Percentiles rank a stretch among this genome's conserved stretches.
phyloP scores from a whole-genome alignment of 495 filamentous ascomycete genomes.

The Neurospora sp. region DNA sequence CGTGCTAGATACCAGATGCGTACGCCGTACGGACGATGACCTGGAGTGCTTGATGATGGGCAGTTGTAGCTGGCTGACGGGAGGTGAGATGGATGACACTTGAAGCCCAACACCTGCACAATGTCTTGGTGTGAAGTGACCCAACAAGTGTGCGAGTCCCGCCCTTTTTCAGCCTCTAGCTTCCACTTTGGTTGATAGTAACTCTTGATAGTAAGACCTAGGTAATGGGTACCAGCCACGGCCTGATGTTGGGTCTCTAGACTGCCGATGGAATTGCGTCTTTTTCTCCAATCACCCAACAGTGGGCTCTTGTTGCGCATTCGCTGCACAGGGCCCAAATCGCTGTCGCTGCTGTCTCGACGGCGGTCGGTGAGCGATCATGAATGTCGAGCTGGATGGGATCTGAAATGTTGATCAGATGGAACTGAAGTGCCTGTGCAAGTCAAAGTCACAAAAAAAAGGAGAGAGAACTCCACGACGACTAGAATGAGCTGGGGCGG shows the following conservation, averaged over 20 bases:
- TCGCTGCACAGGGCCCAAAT: not conserved
- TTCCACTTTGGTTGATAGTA: not conserved
- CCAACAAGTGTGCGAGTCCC: not conserved
- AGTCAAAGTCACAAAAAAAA: slow-evolving; percentile 1
- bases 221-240: not conserved
- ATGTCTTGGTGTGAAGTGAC: not conserved
- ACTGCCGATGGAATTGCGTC: not conserved
- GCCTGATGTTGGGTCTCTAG: not conserved
- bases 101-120: not conserved
- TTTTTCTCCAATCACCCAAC: not conserved
- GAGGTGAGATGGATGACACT: not conserved
- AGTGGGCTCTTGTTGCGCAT: not conserved
- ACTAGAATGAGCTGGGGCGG: not conserved
- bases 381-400: not conserved
- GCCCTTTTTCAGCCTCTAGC: not conserved
- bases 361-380: not conserved
- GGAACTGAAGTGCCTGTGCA: not conserved
- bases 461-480: slow-evolving; percentile 4
- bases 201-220: not conserved
- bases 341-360: not conserved
- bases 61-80: not conserved
- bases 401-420: not conserved
- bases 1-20: not conserved
- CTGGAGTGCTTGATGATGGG: not conserved
- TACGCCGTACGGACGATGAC: not conserved